A percentile compares a stretch with the other conserved stretches of the same genome.
phyloP scores from a whole-genome alignment of 345 rosid genomes.

The Pugionium cornutum region DNA sequence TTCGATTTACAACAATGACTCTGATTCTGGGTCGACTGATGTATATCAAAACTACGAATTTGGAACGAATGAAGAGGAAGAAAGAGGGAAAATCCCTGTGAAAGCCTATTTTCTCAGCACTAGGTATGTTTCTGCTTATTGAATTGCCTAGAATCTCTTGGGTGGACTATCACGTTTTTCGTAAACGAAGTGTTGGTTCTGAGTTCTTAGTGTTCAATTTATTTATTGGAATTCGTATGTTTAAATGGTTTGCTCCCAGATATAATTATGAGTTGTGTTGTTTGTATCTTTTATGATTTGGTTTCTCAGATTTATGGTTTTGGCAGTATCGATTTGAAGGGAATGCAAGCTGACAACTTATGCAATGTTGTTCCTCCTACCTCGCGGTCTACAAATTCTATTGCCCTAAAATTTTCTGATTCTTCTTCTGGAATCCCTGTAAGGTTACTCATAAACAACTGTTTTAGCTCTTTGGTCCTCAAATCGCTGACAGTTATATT shows the following conservation, averaged over 20 bases:
- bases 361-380: constrained; percentile 79
- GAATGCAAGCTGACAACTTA: constrained; percentile 87
- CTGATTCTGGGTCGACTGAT: constrained; percentile 55
- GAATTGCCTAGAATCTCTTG: not conserved
- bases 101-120: constrained; percentile 85
- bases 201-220: not conserved
- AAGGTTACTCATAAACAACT: constrained; percentile 43
- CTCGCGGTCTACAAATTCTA: constrained; percentile 85
- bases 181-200: not conserved
- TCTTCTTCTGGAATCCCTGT: constrained; percentile 64
- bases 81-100: constrained; percentile 65
- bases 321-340: constrained; percentile 97
- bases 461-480: not conserved
- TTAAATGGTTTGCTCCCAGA: not conserved
- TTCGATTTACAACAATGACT: constrained; percentile 49
- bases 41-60: constrained; percentile 37
- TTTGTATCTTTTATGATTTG: constrained; percentile 44
- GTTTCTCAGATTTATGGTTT: constrained; percentile 79
- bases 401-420: constrained; percentile 71
- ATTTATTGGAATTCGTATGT: constrained; percentile 12
- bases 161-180: not conserved
- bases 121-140: constrained; percentile 47
- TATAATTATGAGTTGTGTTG: constrained; percentile 16
- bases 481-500: not conserved
- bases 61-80: constrained; percentile 57